These are phyloP conservation scores for Dipodascopsis tothii DNA, from an alignment of 805 yeast genomes.

Conservation along the genomic window DNA sequence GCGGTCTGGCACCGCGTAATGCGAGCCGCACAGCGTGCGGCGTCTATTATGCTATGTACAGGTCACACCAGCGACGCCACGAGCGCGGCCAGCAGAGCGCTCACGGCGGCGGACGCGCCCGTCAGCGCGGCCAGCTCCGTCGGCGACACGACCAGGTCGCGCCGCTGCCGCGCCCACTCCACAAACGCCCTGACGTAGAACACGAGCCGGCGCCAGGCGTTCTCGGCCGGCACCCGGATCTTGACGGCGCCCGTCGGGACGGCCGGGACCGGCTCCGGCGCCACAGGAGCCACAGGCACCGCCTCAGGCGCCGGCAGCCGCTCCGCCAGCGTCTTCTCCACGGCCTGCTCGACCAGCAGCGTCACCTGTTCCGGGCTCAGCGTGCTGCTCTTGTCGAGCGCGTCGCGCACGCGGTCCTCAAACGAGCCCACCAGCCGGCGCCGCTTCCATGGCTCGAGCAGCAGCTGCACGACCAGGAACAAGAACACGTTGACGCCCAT, in stretches of 20 bases:
- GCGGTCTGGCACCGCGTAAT: too few species aligned
- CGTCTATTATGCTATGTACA: too few species aligned
- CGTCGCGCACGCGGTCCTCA: slow-evolving; percentile 64
- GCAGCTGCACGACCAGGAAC: slow-evolving; percentile 72
- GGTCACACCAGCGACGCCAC: not conserved
- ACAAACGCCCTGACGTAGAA: not conserved
- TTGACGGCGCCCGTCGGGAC: not conserved
- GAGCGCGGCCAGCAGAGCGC: not conserved
- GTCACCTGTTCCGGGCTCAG: not conserved
- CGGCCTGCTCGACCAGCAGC: not conserved
- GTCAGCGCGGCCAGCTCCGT: not conserved
- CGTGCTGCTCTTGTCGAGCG: slow-evolving; percentile 35
- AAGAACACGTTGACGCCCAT: slow-evolving; percentile 80
- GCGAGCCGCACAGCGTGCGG: too few species aligned
- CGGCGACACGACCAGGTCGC: not conserved
- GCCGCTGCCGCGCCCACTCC: not conserved
- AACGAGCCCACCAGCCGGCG: slow-evolving; percentile 70
- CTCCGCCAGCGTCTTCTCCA: not conserved
- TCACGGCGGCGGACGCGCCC: not conserved
- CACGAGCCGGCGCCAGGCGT: not conserved
- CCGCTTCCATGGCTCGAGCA: slow-evolving; percentile 93
- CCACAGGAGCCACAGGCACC: not conserved
- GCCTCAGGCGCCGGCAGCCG: not conserved
- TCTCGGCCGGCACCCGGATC: not conserved
- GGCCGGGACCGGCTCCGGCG: not conserved